phyloP scores from a whole-genome alignment of 1,284 basidiomycete species.

The Irpex sp. region DNA sequence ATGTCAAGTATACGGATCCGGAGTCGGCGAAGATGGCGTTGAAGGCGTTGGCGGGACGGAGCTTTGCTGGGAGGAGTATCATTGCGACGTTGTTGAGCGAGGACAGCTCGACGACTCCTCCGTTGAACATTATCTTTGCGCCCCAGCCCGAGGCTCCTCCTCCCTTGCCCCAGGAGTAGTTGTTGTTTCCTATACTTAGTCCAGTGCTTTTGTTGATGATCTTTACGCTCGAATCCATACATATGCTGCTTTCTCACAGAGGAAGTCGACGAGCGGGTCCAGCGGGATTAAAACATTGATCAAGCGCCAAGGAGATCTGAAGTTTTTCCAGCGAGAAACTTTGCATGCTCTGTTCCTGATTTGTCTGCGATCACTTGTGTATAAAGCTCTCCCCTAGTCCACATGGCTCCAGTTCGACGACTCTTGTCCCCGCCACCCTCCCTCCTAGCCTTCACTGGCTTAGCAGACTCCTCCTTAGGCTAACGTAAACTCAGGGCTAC shows the following conservation, averaged over 20 bases:
- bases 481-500: neutral
- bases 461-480: neutral
- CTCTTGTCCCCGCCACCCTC: neutral
- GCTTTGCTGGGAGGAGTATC: conserved; percentile 90
- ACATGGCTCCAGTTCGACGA: neutral
- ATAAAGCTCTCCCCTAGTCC: neutral
- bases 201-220: neutral
- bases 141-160: conserved; percentile 79
- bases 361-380: neutral
- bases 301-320: neutral
- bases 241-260: neutral
- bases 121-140: conserved; percentile 74
- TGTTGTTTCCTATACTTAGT: neutral
- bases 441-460: neutral
- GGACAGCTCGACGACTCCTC: conserved; percentile 78
- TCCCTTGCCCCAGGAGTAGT: conserved; percentile 50
- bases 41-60: conserved; percentile 84
- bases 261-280: neutral
- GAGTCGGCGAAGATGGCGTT: conserved; percentile 68
- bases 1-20: conserved; percentile 76
- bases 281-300: neutral
- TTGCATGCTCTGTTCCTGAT: neutral
- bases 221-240: neutral
- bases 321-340: neutral
- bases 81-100: conserved; percentile 77